Conservation (phyloP, 768 basidiomycete genomes). For the Suillus subluteus region DNA sequence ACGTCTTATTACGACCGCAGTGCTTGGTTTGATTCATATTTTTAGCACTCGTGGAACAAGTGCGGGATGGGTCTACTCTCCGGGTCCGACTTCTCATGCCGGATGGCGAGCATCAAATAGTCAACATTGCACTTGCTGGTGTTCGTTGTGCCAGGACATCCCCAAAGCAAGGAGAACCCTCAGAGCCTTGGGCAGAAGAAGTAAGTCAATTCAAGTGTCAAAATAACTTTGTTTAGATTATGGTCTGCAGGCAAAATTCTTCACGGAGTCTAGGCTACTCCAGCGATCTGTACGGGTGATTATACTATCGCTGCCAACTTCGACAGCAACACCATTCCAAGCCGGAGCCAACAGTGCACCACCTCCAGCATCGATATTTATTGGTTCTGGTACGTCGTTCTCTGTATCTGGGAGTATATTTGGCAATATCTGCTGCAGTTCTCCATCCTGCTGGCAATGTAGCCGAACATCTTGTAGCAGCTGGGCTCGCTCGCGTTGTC, state of each 20-base stretch:
- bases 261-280: constrained; percentile 86
- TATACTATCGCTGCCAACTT: constrained; percentile 78
- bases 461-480: constrained; percentile 82
- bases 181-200: constrained; percentile 90
- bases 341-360: constrained; percentile 49
- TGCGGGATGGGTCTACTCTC: constrained; percentile 89
- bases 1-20: constrained; percentile 10
- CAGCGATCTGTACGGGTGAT: constrained; percentile 79
- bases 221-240: constrained; percentile 13
- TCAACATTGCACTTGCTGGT: constrained; percentile 85
- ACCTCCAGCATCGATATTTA: constrained; percentile 81
- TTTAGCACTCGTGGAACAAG: constrained; percentile 89
- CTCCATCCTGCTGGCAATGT: constrained; percentile 94
- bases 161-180: constrained; percentile 72
- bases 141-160: constrained; percentile 75
- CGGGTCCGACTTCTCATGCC: constrained; percentile 88
- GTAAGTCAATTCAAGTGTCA: constrained; percentile 43
- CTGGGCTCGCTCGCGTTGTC: constrained; percentile 88
- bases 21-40: neutral
- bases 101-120: constrained; percentile 86
- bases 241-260: constrained; percentile 78
- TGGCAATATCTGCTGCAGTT: constrained; percentile 43
- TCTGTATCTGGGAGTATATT: constrained; percentile 6
- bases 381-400: constrained; percentile 69
- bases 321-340: constrained; percentile 82